Conservation (phyloP, 2,329 filamentous ascomycete genomes). For the Cordyceps cateniannulata region DNA sequence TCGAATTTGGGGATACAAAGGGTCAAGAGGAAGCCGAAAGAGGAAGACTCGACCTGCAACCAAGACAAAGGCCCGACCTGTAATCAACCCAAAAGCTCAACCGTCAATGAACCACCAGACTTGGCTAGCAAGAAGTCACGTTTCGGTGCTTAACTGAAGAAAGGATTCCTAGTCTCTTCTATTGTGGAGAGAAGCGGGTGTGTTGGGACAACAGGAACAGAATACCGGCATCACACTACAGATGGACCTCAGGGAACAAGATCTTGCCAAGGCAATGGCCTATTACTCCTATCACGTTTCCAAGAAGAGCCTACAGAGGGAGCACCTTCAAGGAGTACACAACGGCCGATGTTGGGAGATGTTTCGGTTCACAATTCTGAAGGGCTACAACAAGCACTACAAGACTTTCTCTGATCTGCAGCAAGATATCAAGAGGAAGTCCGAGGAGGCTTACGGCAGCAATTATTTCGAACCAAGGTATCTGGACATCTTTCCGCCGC, state of each 20-base stretch:
- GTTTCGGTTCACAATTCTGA: background rate
- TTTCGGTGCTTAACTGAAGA: background rate
- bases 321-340: background rate
- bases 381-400: background rate
- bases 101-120: too few species aligned
- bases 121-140: too few species aligned
- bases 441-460: background rate
- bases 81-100: too few species aligned
- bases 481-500: background rate
- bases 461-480: background rate
- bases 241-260: background rate
- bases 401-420: background rate
- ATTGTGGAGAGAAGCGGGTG: background rate
- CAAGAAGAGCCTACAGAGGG: background rate
- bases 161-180: background rate
- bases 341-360: background rate
- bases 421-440: background rate
- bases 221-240: background rate
- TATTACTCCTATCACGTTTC: background rate
- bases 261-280: background rate
- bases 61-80: too few species aligned
- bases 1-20: too few species aligned
- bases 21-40: too few species aligned
- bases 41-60: too few species aligned
- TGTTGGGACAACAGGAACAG: too few species aligned